Conservation (phyloP, 2,329 filamentous ascomycete genomes). For the Dactylella cylindrospora region DNA sequence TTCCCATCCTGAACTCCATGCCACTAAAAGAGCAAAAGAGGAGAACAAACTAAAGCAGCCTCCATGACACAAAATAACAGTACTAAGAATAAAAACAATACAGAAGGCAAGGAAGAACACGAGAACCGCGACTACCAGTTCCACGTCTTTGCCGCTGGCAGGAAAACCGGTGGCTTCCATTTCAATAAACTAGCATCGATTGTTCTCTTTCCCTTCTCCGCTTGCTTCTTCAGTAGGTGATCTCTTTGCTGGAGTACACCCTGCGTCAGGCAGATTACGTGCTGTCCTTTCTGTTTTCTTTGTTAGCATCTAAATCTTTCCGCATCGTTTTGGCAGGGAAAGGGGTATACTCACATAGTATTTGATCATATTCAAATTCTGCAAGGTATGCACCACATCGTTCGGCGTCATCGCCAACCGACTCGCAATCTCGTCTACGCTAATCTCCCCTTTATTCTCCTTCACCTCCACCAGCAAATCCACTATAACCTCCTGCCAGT, state of each 20-base stretch:
- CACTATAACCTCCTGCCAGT: conserved; percentile 94
- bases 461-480: conserved; percentile 76
- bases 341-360: conserved; percentile 64
- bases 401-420: conserved; percentile 92
- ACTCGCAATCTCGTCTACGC: conserved; percentile 79
- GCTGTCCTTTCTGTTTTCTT: conserved; percentile 70
- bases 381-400: conserved; percentile 91
- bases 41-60: neutral
- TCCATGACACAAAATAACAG: neutral
- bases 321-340: neutral
- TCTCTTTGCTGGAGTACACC: conserved; percentile 70
- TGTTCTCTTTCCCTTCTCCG: conserved; percentile 70
- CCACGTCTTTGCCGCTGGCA: conserved; percentile 86
- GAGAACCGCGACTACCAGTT: conserved; percentile 68
- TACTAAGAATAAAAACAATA: neutral
- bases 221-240: conserved; percentile 75
- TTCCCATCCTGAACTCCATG: conserved; percentile 4
- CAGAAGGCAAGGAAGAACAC: neutral
- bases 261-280: conserved; percentile 90
- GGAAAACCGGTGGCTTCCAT: conserved; percentile 97
- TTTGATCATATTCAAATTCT: conserved; percentile 90
- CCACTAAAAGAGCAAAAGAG: neutral
- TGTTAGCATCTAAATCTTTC: conserved; percentile 2
- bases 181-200: conserved; percentile 79
- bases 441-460: conserved; percentile 69